These are phyloP conservation scores for Volvox reticuliferus DNA, from an alignment of 139 green algal genomes.

Conservation along the genomic window DNA sequence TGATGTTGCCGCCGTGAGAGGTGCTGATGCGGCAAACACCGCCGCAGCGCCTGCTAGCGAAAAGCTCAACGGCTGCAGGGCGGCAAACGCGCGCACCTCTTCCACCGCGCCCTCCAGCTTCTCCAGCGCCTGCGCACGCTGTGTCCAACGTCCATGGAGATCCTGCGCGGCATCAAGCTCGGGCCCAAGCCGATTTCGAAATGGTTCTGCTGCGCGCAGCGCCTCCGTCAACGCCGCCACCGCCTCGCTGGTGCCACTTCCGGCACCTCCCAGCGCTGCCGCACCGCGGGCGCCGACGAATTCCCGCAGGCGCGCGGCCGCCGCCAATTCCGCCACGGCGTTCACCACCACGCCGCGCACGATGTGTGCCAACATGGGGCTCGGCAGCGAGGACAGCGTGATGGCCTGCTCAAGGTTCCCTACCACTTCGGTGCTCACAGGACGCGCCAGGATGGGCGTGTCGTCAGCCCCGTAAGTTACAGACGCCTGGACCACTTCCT, in stretches of 20 bases:
- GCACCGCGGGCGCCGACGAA: slow-evolving; percentile 52
- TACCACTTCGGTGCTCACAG: slow-evolving; percentile 56
- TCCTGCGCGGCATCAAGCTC: slow-evolving; percentile 63
- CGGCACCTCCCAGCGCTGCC: slow-evolving; percentile 14
- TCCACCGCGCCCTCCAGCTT: slow-evolving; percentile 69
- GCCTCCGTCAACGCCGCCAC: slow-evolving; percentile 64
- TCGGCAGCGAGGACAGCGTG: slow-evolving; percentile 51
- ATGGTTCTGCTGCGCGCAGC: slow-evolving; percentile 65
- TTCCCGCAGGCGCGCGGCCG: slow-evolving; percentile 66
- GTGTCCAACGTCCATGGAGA: slow-evolving; percentile 67
- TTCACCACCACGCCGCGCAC: slow-evolving; percentile 26
- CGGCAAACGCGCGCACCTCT: slow-evolving; percentile 53
- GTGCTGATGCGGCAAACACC: neutral
- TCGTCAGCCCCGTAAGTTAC: neutral
- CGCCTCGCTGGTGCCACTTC: slow-evolving; percentile 38
- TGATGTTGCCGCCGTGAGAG: neutral
- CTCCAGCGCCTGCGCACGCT: slow-evolving; percentile 65
- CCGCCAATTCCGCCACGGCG: slow-evolving; percentile 65
- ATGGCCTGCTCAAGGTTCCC: slow-evolving; percentile 64
- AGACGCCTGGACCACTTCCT: slow-evolving; percentile 51
- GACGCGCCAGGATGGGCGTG: slow-evolving; percentile 44
- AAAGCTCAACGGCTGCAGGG: neutral
- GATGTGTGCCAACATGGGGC: slow-evolving; percentile 39
- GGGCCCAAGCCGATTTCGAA: slow-evolving; percentile 60
- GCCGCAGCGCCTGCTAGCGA: neutral